phyloP scores from a whole-genome alignment of 768 basidiomycete species.

The Leccinellum rugosiceps region DNA sequence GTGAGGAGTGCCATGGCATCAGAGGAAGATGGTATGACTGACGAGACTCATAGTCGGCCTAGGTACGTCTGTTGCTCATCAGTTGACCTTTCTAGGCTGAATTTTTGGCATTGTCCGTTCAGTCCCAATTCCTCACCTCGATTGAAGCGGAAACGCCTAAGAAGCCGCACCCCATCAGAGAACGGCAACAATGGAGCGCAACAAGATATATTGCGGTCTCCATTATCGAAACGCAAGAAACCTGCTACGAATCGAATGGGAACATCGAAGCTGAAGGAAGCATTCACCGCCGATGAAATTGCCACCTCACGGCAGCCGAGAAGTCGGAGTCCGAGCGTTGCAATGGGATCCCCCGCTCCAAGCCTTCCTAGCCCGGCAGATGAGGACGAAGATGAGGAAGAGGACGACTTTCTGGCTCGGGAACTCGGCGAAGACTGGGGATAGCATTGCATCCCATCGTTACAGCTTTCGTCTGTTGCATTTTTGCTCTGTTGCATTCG shows the following conservation, averaged over 20 bases:
- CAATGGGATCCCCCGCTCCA: constrained; percentile 5
- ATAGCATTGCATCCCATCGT: constrained; percentile 35
- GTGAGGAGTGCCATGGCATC: constrained; percentile 42
- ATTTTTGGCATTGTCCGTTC: constrained; percentile 13
- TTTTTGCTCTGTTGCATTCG: constrained; percentile 14
- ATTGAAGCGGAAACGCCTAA: constrained; percentile 62
- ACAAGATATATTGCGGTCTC: constrained; percentile 55
- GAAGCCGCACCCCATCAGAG: constrained; percentile 71
- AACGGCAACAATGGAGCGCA: constrained; percentile 36
- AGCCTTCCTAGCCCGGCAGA: constrained; percentile 32
- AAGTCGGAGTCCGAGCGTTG: constrained; percentile 24
- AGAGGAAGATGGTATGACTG: constrained; percentile 49
- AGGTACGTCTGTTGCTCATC: constrained; percentile 33
- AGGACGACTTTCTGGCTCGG: constrained; percentile 79
- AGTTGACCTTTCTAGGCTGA: constrained; percentile 19
- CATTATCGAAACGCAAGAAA: constrained; percentile 79
- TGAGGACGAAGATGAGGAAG: constrained; percentile 58
- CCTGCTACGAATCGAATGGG: constrained; percentile 62
- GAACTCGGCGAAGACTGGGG: constrained; percentile 78
- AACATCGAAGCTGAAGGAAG: constrained; percentile 67
- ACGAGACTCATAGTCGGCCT: constrained; percentile 46
- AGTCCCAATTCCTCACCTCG: constrained; percentile 42
- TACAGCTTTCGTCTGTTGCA: neutral
- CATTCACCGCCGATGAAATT: constrained; percentile 54
- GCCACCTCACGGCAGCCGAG: constrained; percentile 11